A percentile compares a stretch with the other conserved stretches of the same genome.
phyloP scores from a whole-genome alignment of 1,139 yeast genomes.

The Geotrichum cucujoidarum region DNA sequence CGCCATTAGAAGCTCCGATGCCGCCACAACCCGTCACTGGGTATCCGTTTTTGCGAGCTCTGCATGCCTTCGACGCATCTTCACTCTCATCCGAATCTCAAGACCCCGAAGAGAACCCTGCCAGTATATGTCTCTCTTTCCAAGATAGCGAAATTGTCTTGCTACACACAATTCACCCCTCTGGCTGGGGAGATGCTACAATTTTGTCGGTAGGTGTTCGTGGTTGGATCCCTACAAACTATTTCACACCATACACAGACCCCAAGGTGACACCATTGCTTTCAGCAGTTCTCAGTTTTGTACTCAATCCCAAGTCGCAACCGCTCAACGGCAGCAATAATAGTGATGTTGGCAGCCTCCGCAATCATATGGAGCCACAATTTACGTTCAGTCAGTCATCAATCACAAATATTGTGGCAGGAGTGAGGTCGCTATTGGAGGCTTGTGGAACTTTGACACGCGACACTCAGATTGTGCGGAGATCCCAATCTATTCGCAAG shows the following conservation, averaged over 20 bases:
- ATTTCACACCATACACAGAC: conserved; percentile 55
- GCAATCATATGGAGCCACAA: conserved; percentile 11
- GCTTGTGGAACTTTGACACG: conserved; percentile 81
- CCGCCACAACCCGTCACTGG: conserved; percentile 11
- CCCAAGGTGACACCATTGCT: conserved; percentile 51
- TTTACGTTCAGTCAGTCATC: conserved; percentile 38
- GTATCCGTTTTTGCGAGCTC: conserved; percentile 47
- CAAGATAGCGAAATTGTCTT: conserved; percentile 75
- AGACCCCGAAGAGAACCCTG: conserved; percentile 44
- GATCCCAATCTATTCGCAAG: conserved; percentile 62
- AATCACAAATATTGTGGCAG: conserved; percentile 68
- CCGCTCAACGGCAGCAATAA: conserved; percentile 23
- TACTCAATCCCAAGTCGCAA: conserved; percentile 52
- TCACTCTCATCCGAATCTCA: conserved; percentile 45
- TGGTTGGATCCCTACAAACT: conserved; percentile 97
- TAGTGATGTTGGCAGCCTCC: conserved; percentile 8
- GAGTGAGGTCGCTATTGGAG: conserved; percentile 70
- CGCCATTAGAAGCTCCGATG: background rate
- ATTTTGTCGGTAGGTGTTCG: conserved; percentile 62
- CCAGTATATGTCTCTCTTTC: conserved; percentile 79
- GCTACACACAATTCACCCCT: conserved; percentile 81
- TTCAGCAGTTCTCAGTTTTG: conserved; percentile 69
- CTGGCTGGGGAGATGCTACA: conserved; percentile 98
- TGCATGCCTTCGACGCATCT: conserved; percentile 73
- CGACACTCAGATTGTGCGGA: conserved; percentile 70